Percentiles rank a stretch among this genome's conserved stretches.
Evolutionary conservation across 148 eudicot species (phyloP).

Genomic region (Limonium bicolor): DNA sequence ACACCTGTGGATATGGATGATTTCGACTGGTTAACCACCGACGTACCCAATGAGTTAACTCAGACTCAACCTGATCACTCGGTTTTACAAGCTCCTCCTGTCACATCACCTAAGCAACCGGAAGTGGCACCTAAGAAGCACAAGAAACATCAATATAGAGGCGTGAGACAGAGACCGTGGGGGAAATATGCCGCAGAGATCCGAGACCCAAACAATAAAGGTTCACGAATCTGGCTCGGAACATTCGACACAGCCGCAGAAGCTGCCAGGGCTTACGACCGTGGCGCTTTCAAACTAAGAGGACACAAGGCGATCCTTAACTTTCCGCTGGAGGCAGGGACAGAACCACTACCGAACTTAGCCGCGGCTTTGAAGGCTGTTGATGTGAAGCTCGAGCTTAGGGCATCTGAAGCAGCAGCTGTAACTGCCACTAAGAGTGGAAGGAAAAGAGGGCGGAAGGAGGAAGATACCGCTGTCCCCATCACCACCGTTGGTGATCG

Average conservation of each 20-base stretch:
- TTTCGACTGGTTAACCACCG: no score
- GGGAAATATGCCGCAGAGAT: constrained; percentile 34
- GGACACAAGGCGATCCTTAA: constrained; percentile 30
- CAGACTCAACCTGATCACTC: no score
- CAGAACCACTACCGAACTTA: background rate
- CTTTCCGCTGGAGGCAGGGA: constrained; percentile 21
- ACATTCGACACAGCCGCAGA: constrained; percentile 25
- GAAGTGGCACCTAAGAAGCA: no score
- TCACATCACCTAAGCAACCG: no score
- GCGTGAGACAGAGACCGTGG: constrained; percentile 30
- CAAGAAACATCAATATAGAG: constrained; percentile 26
- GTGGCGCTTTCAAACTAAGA: constrained; percentile 23
- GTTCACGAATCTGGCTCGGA: constrained; percentile 27
- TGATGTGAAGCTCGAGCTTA: constrained; percentile 1
- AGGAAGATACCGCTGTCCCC: background rate
- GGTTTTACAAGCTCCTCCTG: no score
- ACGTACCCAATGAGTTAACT: no score
- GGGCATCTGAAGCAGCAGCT: background rate
- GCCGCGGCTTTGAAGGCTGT: background rate
- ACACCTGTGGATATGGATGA: no score
- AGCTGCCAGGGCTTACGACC: constrained; percentile 28
- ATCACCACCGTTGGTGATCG: background rate
- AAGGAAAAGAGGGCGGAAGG: constrained; percentile 15
- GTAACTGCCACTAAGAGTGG: background rate
- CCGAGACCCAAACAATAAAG: constrained; percentile 21